Conservation (phyloP, 257 asterid species). For the Nicotiana knightiana region DNA sequence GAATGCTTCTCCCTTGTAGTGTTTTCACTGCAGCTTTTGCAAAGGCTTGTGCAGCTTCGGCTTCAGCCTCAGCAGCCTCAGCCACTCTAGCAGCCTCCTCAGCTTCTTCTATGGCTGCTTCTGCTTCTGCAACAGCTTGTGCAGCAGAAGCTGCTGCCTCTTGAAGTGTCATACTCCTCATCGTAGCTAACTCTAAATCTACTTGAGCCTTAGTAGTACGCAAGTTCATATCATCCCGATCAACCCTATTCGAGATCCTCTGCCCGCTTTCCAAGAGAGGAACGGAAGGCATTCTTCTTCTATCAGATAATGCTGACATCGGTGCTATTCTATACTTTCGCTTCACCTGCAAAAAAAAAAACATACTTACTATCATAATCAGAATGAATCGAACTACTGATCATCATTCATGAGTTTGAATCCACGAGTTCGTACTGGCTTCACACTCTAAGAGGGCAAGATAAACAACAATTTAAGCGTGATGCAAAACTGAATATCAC, state of each 20-base stretch:
- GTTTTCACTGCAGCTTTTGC: constrained; percentile 87
- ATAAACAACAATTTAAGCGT: neutral
- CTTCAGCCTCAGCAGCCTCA: constrained; percentile 92
- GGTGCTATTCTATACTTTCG: constrained; percentile 58
- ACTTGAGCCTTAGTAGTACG: constrained; percentile 49
- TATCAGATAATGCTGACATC: constrained; percentile 41
- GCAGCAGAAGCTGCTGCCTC: constrained; percentile 97
- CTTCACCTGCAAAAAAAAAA: constrained; percentile 39
- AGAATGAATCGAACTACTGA: neutral
- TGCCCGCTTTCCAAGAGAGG: constrained; percentile 43
- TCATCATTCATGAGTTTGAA: neutral
- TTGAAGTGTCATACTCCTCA: constrained; percentile 65
- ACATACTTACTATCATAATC: neutral
- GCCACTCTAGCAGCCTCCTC: constrained; percentile 92
- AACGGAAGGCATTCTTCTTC: constrained; percentile 38
- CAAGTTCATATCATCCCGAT: constrained; percentile 36
- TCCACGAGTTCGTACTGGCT: neutral
- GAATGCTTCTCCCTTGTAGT: constrained; percentile 56
- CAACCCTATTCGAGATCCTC: constrained; percentile 38
- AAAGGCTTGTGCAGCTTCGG: constrained; percentile 90
- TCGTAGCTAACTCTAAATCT: constrained; percentile 62
- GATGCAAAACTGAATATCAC: constrained; percentile 26
- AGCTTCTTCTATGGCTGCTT: constrained; percentile 93
- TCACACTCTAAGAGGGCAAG: neutral
- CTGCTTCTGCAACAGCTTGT: constrained; percentile 95